Percentiles rank a stretch among this genome's conserved stretches.
These are phyloP conservation scores for Begonia masoniana DNA, from an alignment of 306 rosid species.

Conservation along the genomic window DNA sequence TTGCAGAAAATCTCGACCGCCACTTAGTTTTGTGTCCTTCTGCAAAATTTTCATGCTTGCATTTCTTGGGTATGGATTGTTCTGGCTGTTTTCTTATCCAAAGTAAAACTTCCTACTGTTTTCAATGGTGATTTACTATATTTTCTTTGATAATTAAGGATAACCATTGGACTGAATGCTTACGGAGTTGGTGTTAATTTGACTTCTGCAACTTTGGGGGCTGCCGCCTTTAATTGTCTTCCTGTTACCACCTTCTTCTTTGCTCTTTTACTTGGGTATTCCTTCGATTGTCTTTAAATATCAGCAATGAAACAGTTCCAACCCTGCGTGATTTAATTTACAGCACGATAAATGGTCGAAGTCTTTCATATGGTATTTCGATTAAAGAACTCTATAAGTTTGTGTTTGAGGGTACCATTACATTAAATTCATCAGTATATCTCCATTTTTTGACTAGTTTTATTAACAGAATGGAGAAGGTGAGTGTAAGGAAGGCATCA, in stretches of 20 bases:
- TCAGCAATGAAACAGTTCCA: no score
- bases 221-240: constrained; percentile 65
- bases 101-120: no score
- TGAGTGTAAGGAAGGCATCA: constrained; percentile 24
- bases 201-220: constrained; percentile 72
- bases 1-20: no score
- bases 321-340: no score
- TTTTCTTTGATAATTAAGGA: constrained; percentile 2
- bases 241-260: constrained; percentile 78
- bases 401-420: no score
- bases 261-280: constrained; percentile 51
- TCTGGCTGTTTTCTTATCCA: no score
- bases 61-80: constrained; percentile 41
- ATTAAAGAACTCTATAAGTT: no score
- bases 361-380: no score
- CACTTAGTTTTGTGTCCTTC: constrained; percentile 36
- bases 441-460: background rate
- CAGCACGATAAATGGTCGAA: no score
- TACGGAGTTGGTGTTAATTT: constrained; percentile 45
- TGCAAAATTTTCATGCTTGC: constrained; percentile 64
- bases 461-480: constrained; percentile 38
- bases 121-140: no score
- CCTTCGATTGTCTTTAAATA: no score
- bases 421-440: no score
- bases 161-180: constrained; percentile 37